Base-by-base conservation (phyloP, 495 filamentous ascomycete genomes). In the Podospora comata region DNA sequence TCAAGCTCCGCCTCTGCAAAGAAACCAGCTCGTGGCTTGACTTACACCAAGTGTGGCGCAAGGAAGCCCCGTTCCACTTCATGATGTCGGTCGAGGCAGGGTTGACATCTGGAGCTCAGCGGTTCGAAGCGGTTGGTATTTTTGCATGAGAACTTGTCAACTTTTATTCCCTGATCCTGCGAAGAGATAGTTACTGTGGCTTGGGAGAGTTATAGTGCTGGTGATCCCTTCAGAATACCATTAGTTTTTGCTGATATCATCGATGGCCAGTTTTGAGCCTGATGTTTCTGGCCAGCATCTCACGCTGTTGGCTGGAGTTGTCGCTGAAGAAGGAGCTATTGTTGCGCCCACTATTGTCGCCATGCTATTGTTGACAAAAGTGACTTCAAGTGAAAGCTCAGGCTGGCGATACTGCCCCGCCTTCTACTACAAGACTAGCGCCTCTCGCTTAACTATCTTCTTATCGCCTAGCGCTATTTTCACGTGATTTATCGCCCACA, bases 401-500 rank as follows among this genome's bases (percentile, higher is more conserved):
- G 9, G 39, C 39, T 48, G 39, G 39, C 9, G 13, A 61, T 7
- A 30, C 20, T 60, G 27, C 66, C 66, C 69, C 69, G 68, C 69
- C 39, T 65, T 62, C 62, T 56, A 30, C 44, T 32, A 57, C n/a
- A n/a, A 58, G 54, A 20, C 44, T 60, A 68, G 59, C 53, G 6
- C 19, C 26, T 48, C 32, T 69, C 68, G 68, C 62, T 71, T 73
- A 65, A 27, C 6, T 60, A 55, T 16, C 68, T 54, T 48, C 0
- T n/a, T 60, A 54, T 55, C 0, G 16, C 54, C 4, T 73, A 73
- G 71, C 66, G 66, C 48, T 5, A 9, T 18, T 1, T 30, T 6
- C 73, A 75, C 73, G 73, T 75, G 73, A 75, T 63, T 32, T 48
- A 13, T 60, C 58, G 64, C 73, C 65, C 71, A 73, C 73, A 73